Percentiles rank a stretch among this genome's conserved stretches.
phyloP scores from a whole-genome alignment of 306 rosid species.

The Trichosanthes truncata region DNA sequence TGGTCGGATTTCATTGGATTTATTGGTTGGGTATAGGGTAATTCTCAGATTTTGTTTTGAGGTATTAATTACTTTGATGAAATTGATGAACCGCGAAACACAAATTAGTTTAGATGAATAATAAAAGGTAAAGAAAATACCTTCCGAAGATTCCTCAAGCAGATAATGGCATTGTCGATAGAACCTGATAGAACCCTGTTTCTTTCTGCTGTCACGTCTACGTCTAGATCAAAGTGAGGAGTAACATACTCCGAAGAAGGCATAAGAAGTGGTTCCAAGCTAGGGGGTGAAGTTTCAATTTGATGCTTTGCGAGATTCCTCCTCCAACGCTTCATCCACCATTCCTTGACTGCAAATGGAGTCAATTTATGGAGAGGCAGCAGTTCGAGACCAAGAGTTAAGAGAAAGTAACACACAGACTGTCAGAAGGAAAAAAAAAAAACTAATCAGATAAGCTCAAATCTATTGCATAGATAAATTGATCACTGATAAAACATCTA shows the following conservation, averaged over 20 bases:
- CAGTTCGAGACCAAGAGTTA: slow-evolving; percentile 68
- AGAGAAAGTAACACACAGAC: slow-evolving; percentile 63
- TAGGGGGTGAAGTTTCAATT: slow-evolving; percentile 27
- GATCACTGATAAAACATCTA: background rate
- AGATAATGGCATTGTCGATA: slow-evolving; percentile 68
- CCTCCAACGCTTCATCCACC: slow-evolving; percentile 28
- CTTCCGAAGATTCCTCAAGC: slow-evolving; percentile 78
- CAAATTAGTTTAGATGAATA: background rate
- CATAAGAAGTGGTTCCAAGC: slow-evolving; percentile 58
- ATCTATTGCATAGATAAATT: background rate
- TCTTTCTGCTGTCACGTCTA: slow-evolving; percentile 82
- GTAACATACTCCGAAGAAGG: slow-evolving; percentile 33
- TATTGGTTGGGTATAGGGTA: background rate
- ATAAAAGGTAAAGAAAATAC: slow-evolving; percentile 25
- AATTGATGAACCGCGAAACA: background rate
- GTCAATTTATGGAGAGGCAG: slow-evolving; percentile 54
- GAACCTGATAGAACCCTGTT: slow-evolving; percentile 83
- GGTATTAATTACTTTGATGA: background rate
- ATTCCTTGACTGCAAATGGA: slow-evolving; percentile 32
- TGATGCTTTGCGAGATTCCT: slow-evolving; percentile 18
- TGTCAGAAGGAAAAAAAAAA: slow-evolving; percentile 8
- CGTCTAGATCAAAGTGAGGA: slow-evolving; percentile 56
- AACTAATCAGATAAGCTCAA: background rate
- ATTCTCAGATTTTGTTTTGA: background rate
- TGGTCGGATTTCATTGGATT: background rate